Evolutionary conservation across 495 filamentous ascomycete species (phyloP).

Genomic region (Xanthoparmelia taractica): DNA sequence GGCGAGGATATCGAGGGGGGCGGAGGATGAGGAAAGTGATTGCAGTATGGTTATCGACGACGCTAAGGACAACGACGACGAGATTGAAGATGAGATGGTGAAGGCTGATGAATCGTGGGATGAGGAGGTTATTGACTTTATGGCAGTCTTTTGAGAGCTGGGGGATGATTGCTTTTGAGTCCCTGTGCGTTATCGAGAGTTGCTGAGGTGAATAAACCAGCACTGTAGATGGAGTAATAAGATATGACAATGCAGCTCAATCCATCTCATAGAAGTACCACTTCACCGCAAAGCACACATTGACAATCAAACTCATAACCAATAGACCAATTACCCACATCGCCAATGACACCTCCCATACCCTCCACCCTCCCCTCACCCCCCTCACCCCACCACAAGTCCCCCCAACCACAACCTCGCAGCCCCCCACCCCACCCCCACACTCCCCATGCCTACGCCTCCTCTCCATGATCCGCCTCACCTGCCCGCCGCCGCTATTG

Average conservation of each 20-base stretch:
- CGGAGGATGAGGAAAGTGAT: background rate
- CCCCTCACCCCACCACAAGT: conserved; percentile 16
- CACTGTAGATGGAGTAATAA: too few species aligned
- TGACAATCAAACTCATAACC: conserved; percentile 8
- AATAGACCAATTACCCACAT: conserved; percentile 47
- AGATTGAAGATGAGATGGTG: background rate
- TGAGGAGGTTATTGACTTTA: background rate
- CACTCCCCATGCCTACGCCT: conserved; percentile 49
- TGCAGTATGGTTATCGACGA: background rate
- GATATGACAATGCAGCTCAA: too few species aligned
- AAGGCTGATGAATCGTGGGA: background rate
- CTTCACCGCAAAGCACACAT: conserved; percentile 5
- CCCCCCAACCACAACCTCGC: conserved; percentile 24
- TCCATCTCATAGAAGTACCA: background rate
- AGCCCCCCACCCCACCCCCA: conserved; percentile 10
- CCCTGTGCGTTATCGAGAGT: background rate
- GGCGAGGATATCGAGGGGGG: background rate
- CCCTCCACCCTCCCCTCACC: background rate
- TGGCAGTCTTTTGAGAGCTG: background rate
- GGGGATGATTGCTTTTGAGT: background rate
- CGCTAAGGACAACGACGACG: background rate
- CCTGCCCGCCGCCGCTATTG: conserved; percentile 31
- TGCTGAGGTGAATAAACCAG: too few species aligned
- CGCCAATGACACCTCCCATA: conserved; percentile 43
- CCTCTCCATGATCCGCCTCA: conserved; percentile 45